Evolutionary conservation across 257 asterid species (phyloP).

Genomic region (Fraxinus excelsior): DNA sequence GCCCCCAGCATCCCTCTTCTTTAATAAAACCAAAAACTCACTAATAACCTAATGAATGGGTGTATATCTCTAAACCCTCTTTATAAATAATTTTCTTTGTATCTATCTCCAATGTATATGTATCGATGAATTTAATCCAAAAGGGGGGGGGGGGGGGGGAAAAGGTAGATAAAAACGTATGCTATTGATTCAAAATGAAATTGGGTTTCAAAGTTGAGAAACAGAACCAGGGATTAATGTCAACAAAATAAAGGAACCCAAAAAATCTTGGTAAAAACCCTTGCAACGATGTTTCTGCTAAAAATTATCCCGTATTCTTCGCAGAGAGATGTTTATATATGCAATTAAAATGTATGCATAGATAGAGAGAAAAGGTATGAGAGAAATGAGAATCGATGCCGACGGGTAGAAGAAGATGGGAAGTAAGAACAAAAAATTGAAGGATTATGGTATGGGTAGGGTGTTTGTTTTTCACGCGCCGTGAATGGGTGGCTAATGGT

Average conservation of each 20-base stretch:
- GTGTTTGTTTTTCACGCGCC: too few species aligned
- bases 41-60: slow-evolving; percentile 35
- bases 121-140: too few species aligned
- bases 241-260: slow-evolving; percentile 27
- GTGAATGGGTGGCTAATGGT: too few species aligned
- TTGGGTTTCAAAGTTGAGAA: slow-evolving; percentile 5
- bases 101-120: not conserved
- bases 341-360: not conserved
- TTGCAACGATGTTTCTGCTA: not conserved
- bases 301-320: not conserved
- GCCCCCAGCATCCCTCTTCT: slow-evolving; percentile 66
- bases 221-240: slow-evolving; percentile 18
- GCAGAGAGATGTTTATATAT: not conserved
- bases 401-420: too few species aligned
- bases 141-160: rapidly evolving
- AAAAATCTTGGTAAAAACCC: not conserved
- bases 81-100: not conserved
- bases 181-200: slow-evolving; percentile 24
- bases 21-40: slow-evolving; percentile 7
- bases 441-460: too few species aligned
- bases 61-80: slow-evolving; percentile 27
- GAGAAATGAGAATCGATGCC: too few species aligned
- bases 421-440: too few species aligned
- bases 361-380: too few species aligned
- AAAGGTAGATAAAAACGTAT: not conserved